phyloP scores from a whole-genome alignment of 2,329 filamentous ascomycete genomes.

The Conoideocrella luteorostrata region DNA sequence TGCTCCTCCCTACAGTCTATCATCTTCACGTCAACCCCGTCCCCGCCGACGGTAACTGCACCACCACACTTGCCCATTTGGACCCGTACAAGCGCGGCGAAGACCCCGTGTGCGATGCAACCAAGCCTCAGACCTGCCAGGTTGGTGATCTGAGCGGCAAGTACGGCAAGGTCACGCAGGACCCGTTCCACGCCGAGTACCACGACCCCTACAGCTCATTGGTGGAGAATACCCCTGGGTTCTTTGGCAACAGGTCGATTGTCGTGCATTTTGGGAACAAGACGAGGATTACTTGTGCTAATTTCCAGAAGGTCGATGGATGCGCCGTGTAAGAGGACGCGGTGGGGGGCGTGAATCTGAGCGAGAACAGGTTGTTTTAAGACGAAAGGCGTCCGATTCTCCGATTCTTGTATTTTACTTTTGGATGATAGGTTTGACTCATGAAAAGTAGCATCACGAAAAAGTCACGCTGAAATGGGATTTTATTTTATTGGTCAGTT shows the following conservation, averaged over 20 bases:
- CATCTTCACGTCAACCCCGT: conserved; percentile 65
- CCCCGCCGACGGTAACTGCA: conserved; percentile 64
- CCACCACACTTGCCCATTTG: conserved; percentile 58
- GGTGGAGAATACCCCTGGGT: conserved; percentile 41
- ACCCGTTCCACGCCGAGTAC: conserved; percentile 45
- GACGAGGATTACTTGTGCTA: conserved; percentile 59
- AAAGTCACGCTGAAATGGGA: too few species aligned
- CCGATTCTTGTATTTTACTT: background rate
- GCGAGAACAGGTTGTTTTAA: too few species aligned
- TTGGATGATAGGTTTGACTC: background rate
- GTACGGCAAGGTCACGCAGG: conserved; percentile 52
- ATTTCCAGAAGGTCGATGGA: conserved; percentile 37
- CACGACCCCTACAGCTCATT: conserved; percentile 54
- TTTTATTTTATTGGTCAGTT: too few species aligned
- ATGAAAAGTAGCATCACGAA: too few species aligned
- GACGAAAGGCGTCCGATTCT: background rate
- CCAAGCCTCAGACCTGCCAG: conserved; percentile 59
- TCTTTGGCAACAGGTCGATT: conserved; percentile 59
- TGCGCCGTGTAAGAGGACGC: conserved; percentile 2
- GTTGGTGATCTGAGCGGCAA: conserved; percentile 74
- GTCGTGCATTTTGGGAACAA: conserved; percentile 59
- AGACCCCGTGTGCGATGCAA: conserved; percentile 50
- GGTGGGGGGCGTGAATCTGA: too few species aligned
- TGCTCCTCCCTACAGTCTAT: conserved; percentile 47
- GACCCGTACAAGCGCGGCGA: conserved; percentile 65